These are phyloP conservation scores for Lentinula edodes DNA, from an alignment of 768 basidiomycete species.

Conservation along the genomic window DNA sequence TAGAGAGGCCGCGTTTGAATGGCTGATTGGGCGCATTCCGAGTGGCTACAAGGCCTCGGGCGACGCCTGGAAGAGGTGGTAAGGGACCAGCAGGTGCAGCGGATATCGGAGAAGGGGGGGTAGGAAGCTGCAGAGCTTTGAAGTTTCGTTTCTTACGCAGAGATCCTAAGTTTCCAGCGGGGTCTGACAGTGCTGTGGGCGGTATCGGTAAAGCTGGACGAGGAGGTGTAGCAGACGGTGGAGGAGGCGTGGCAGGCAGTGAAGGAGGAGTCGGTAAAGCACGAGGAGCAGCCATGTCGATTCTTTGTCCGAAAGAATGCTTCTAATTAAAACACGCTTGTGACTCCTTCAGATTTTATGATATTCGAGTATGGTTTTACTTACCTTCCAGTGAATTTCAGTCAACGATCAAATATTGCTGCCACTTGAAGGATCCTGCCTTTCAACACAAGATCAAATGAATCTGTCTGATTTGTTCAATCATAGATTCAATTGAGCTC, in stretches of 20 bases:
- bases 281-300: not conserved
- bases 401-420: not conserved
- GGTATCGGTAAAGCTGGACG: not conserved
- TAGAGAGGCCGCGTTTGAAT: not conserved
- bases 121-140: conserved; percentile 1
- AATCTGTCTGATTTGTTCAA: not conserved
- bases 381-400: not conserved
- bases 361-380: not conserved
- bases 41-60: not conserved
- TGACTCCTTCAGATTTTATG: no score
- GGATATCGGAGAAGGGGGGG: not conserved
- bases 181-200: not conserved
- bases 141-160: conserved; percentile 5
- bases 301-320: not conserved
- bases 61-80: not conserved
- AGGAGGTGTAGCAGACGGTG: not conserved
- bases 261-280: not conserved
- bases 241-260: not conserved
- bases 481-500: not conserved
- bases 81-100: not conserved
- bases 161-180: not conserved
- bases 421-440: not conserved
- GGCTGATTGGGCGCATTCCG: not conserved
- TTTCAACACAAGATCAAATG: not conserved
- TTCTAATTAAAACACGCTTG: not conserved